Evolutionary conservation across 2,329 filamentous ascomycete species (phyloP).

Genomic region (Stemphylium beticola): DNA sequence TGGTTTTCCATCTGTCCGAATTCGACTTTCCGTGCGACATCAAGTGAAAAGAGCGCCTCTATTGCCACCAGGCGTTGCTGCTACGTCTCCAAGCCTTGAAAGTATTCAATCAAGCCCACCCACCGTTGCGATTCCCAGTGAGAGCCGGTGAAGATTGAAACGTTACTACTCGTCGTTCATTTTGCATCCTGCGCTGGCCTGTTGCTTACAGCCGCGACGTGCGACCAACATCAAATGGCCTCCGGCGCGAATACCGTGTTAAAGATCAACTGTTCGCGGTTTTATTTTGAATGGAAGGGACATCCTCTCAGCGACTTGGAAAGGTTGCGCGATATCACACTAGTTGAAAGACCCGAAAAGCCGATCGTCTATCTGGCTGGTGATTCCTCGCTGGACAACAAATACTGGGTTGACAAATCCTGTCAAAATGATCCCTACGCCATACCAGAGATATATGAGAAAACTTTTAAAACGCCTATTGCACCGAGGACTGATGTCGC

Average conservation of each 20-base stretch:
- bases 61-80: too few relatives aligned
- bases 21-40: too few relatives aligned
- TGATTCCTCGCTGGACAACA: slow-evolving; percentile 50
- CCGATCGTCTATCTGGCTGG: slow-evolving; percentile 48
- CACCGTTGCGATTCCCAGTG: too few relatives aligned
- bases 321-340: slow-evolving; percentile 32
- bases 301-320: slow-evolving; percentile 41
- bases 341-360: slow-evolving; percentile 28
- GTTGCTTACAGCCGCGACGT: background rate
- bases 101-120: too few relatives aligned
- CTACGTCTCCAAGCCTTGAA: too few relatives aligned
- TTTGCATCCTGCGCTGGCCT: too few relatives aligned
- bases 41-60: too few relatives aligned
- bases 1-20: too few relatives aligned
- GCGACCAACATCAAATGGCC: background rate
- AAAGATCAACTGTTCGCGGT: slow-evolving; percentile 32
- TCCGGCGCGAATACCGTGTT: background rate
- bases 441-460: slow-evolving; percentile 38
- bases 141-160: too few relatives aligned
- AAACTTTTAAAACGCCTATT: slow-evolving; percentile 27
- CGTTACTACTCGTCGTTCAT: too few relatives aligned
- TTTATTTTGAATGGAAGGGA: slow-evolving; percentile 46
- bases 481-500: slow-evolving; percentile 43
- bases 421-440: slow-evolving; percentile 11
- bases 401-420: slow-evolving; percentile 40